A percentile compares a stretch with the other conserved stretches of the same genome.
phyloP scores from a whole-genome alignment of 331 rosid species.

The Quercus phellos region DNA sequence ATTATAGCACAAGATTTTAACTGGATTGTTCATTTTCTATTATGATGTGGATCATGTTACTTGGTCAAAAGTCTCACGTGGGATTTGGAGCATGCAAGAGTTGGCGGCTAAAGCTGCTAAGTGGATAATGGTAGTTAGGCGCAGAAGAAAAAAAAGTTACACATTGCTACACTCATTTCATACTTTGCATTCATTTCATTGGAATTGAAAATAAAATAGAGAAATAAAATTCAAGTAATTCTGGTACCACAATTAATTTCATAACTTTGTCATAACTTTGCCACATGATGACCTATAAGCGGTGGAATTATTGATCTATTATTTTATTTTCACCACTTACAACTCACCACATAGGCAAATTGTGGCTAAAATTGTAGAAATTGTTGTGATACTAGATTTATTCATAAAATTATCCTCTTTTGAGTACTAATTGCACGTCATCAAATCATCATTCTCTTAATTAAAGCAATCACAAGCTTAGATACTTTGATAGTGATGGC shows the following conservation, averaged over 20 bases:
- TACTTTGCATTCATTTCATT: constrained; percentile 1
- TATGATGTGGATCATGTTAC: not conserved
- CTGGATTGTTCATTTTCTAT: not conserved
- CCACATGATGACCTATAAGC: too few species aligned
- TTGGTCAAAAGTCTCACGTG: not conserved
- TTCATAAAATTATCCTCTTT: constrained; percentile 4
- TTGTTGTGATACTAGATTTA: too few species aligned
- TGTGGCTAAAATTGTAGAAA: too few species aligned
- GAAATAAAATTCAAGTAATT: not conserved
- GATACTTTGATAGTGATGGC: constrained; percentile 12
- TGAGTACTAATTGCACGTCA: constrained; percentile 23
- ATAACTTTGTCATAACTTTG: too few species aligned
- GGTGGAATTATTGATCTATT: too few species aligned
- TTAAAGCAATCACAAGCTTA: not conserved
- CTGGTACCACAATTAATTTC: too few species aligned
- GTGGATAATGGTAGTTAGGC: constrained; percentile 21
- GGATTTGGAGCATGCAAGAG: not conserved
- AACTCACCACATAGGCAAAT: too few species aligned
- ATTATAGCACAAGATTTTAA: not conserved
- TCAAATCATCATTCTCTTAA: not conserved
- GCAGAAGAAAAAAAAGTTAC: not conserved
- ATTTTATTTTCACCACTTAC: too few species aligned
- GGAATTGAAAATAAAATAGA: not conserved
- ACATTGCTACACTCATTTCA: not conserved
- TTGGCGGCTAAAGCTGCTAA: constrained; percentile 11